Conservation (phyloP, 2,329 filamentous ascomycete species). For the Penicillium brasilianum region DNA sequence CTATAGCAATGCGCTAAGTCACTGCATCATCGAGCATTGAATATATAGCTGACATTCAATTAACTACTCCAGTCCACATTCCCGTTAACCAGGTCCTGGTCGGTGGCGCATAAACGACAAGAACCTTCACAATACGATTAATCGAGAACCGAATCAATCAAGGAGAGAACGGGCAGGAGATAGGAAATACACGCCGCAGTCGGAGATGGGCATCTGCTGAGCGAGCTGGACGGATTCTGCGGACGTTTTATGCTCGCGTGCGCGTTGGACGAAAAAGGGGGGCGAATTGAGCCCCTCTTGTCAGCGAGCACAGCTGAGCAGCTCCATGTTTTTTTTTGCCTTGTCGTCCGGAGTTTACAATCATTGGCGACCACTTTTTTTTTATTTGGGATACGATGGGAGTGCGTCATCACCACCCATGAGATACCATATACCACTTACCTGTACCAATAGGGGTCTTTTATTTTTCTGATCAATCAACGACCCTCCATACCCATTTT, state of each 20-base stretch:
- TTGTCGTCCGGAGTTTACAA: constrained; percentile 15
- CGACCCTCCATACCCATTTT: constrained; percentile 14
- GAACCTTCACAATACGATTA: not conserved
- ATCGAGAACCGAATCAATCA: not conserved
- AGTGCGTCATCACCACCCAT: constrained; percentile 26
- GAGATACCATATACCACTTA: constrained; percentile 34
- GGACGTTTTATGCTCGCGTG: not conserved
- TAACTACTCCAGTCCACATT: constrained; percentile 50
- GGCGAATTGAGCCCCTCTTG: not conserved
- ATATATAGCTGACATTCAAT: constrained; percentile 20
- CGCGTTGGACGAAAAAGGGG: constrained; percentile 5
- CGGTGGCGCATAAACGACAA: constrained; percentile 47
- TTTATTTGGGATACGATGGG: constrained; percentile 29
- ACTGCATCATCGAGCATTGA: not conserved
- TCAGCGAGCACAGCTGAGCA: not conserved
- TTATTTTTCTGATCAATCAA: constrained; percentile 26
- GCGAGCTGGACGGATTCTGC: not conserved
- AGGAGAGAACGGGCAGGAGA: not conserved
- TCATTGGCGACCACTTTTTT: constrained; percentile 14
- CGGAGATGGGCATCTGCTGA: not conserved
- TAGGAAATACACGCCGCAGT: not conserved
- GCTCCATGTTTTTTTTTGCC: constrained; percentile 18
- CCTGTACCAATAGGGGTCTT: constrained; percentile 30
- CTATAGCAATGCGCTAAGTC: not conserved
- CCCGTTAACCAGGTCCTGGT: constrained; percentile 58